Evolutionary conservation across 2,329 filamentous ascomycete genomes (phyloP), one percentile per base, ranked within the genome.

Genomic region (Macroventuria anomochaeta): DNA sequence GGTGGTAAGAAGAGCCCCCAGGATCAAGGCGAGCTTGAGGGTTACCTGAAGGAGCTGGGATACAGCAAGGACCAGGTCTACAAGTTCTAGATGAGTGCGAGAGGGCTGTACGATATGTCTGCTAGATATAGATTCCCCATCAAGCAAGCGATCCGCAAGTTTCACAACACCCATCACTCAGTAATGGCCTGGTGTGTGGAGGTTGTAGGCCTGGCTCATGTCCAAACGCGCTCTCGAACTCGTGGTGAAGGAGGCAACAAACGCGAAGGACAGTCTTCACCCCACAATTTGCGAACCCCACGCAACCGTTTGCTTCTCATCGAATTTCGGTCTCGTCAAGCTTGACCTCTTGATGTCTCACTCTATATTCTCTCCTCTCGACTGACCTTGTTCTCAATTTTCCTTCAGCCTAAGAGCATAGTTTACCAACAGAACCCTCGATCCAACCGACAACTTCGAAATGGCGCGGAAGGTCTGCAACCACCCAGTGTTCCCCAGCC

Each of bases 1-100:
- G 95, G 95, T 28, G 78, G 79, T 70, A 97, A 99, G 90, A 88
- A 88, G 75, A 95, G 89, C 78, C 92, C 93, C n/a, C 83, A 85
- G 69, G 92, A 99, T 75, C 95, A 99, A 80, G 95, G 95, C 65
- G 93, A 97, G 79, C 82, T 99, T 62, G 81, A 80, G 7, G 95
- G 90, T 59, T 81, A 88, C 61, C 81, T 99, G 62, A 88, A 91
- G 80, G 91, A 96, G 68, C 81, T 97, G 31, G 92, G 92, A 34
- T 92, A 91, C 78, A 81, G 71, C 63, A 86, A 91, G 81, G 90
- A 97, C 55, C 95, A 97, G 81, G 93, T 97, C 29, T 96, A 91
- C 83, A 97, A 97, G 84, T 73, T 72, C 46, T 73, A 71, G 61
- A 61, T 29, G 55, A 13, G 15, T 28, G 40, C 28, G 37, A 29